Base-by-base conservation (phyloP, 768 basidiomycete genomes). In the Tulasnella sp. region DNA sequence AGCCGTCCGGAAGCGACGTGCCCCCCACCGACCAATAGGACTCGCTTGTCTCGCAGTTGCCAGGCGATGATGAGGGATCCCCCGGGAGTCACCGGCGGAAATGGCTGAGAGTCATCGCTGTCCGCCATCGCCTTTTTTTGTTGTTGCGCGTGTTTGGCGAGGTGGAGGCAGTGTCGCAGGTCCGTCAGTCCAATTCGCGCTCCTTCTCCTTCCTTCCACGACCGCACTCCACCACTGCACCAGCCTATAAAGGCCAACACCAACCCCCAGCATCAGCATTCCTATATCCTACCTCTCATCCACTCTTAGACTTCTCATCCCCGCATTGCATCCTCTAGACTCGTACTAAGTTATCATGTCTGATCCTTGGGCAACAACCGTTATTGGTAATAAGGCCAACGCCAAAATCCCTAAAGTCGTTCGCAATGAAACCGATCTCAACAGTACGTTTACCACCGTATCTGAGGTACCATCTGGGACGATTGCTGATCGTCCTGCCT, bases 11-110 rank as follows among this genome's bases (percentile, higher is more conserved):
- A 91, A 2, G 96, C 97, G 73, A 99, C 93, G 78, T 92, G 90
- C 71, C 98, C 98, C 11, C 97, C 98, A 61, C 98, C 98, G 81
- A 99, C 90, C 81, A 99, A 89, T 82, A 99, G 91, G 70, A 98
- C 94, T 26, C 86, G 88, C 81, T 93, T 95, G 81, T 88, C 85
- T 78, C 89, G 90, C 83, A 99, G 92, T 84, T 97, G 96, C 93
- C 94, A 98, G 46, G 98, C 97, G 80, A 98, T 86, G 55, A 98
- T 88, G 69, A 98, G 89, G 1, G 96, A 96, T 9, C 90, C 91
- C 16, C 92, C 91, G 18, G 78, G 77, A 44, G 73, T 73, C 40
- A 74, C 72, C 71, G 42, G 44, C 9, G 73, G 42, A 42, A 74
- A 74, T 16, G 75, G 26, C 7, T 16, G 26, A 73, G 71, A 42